Base-by-base conservation (phyloP, 176 grass and related monocot genomes). In the Cenchrus purpureus region DNA sequence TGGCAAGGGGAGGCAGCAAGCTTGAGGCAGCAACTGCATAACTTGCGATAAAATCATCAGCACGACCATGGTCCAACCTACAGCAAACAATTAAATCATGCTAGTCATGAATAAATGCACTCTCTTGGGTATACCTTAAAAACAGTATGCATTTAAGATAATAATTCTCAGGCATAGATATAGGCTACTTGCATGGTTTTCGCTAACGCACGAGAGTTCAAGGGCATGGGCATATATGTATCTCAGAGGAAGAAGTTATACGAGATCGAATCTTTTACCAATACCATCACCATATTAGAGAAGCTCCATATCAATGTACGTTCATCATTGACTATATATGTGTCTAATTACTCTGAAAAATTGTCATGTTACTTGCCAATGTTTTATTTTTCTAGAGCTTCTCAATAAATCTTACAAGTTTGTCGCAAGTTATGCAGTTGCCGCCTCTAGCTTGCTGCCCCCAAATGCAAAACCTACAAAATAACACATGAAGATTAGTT, bases 11-110 rank as follows among this genome's bases (percentile, higher is more conserved):
- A 86, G 79, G 75, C 63, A 86, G 53, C 73, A 78, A 83, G 74
- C 79, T 86, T 89, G 86, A 89, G 88, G 85, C 85, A 90, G 77
- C 86, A 92, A 92, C 72, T 90, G 77, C 77, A 87, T 85, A 90
- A 90, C 87, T 87, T 92, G 79, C 84, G 72, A 46, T 28, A 83
- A 78, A 88, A 64, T 83, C 80, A 88, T 83, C 28, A 49, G 73
- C 37, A 83, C 14, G 37, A 12, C 68, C 86, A 83, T 83, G 53
- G 76, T 77, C 86, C 86, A 88, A 88, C 86, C 86, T 88, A 68
- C 34, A 82, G 32, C 8, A 88, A 88, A 44, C 8, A 88, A 88
- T 31, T 19, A 77, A 25, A 52, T 60, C 19, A 76, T 65, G 70
- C 16, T 34, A 52, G 1, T 74, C 29, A 75, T 54, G 17, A 65